Evolutionary conservation across 208 protist species (phyloP).

Genomic region (Trypanosoma conorhini): DNA sequence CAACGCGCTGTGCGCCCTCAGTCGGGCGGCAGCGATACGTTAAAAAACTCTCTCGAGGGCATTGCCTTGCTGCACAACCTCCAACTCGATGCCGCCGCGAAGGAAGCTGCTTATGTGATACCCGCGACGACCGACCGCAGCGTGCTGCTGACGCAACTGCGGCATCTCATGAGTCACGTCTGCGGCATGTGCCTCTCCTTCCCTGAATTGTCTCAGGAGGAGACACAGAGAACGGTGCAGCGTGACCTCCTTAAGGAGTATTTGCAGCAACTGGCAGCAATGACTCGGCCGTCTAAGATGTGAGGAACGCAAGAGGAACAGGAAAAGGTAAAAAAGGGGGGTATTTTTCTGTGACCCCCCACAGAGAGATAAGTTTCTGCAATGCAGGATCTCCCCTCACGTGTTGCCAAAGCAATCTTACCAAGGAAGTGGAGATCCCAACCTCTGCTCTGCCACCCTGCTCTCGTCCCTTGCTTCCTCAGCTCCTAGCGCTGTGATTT

Average conservation of each 20-base stretch:
- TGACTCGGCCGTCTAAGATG: conserved; percentile 13
- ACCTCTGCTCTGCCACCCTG: not conserved
- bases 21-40: conserved; percentile 4
- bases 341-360: not conserved
- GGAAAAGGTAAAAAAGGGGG: not conserved
- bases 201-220: not conserved
- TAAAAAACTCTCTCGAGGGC: conserved; percentile 18
- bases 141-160: not conserved
- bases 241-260: conserved; percentile 12
- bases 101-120: conserved; percentile 12
- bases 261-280: not conserved
- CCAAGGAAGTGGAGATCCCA: not conserved
- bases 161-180: conserved; percentile 1
- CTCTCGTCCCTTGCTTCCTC: not conserved
- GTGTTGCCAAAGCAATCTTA: not conserved
- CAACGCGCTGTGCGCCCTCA: conserved; percentile 8
- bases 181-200: not conserved
- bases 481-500: not conserved
- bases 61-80: conserved; percentile 3
- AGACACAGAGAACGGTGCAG: conserved; percentile 1
- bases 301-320: not conserved
- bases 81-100: not conserved
- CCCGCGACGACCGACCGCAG: not conserved
- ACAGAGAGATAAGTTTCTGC: not conserved
- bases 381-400: not conserved